Evolutionary conservation across 139 green algal genomes (phyloP).

Genomic region (Micromonas commoda): DNA sequence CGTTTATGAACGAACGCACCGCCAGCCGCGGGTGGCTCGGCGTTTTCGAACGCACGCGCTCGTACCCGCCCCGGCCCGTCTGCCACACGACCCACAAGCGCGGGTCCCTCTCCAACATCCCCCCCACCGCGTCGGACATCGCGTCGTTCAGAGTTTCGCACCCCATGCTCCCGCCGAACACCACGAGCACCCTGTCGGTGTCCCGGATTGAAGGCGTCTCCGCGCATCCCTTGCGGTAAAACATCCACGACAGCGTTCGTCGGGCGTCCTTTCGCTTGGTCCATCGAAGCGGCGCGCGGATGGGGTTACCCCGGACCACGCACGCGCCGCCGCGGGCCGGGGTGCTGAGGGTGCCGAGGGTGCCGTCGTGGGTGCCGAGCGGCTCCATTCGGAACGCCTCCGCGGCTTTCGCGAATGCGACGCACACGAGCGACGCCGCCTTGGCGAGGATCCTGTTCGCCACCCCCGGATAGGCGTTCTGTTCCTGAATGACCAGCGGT

Average conservation of each 20-base stretch:
- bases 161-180: constrained; percentile 43
- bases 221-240: too few relatives aligned
- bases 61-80: background rate
- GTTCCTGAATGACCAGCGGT: constrained; percentile 46
- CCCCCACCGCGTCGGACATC: constrained; percentile 36
- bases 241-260: background rate
- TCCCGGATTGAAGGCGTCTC: background rate
- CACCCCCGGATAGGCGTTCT: constrained; percentile 45
- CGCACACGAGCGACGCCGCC: constrained; percentile 34
- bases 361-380: too few relatives aligned
- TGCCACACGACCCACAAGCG: constrained; percentile 39
- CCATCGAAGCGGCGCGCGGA: background rate
- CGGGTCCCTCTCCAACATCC: constrained; percentile 10
- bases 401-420: constrained; percentile 39
- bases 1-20: background rate
- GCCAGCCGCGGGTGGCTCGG: constrained; percentile 18
- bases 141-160: background rate
- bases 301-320: constrained; percentile 34
- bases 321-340: background rate
- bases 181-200: constrained; percentile 32
- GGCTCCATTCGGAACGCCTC: constrained; percentile 40
- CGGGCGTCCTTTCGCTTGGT: background rate
- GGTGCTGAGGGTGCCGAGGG: too few relatives aligned
- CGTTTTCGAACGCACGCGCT: background rate
- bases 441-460: constrained; percentile 39